Conservation (phyloP, 225 moss, liverwort and hornwort species). For the Ulota crispa region DNA sequence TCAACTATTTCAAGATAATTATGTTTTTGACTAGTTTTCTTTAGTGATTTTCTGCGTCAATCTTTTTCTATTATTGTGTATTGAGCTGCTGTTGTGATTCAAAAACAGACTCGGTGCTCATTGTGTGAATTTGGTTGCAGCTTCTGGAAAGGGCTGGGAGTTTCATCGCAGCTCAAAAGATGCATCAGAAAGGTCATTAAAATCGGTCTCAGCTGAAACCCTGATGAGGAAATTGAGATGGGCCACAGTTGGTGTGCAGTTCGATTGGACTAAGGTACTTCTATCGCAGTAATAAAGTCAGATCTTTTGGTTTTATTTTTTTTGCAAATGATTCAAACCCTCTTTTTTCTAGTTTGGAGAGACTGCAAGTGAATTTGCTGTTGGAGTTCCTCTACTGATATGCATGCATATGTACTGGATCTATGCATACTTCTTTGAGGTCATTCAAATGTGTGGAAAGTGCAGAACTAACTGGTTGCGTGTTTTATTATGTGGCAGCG, state of each 20-base stretch:
- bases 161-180: constrained; percentile 38
- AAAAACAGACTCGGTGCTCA: constrained; percentile 2
- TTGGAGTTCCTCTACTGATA: neutral
- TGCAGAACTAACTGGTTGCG: neutral
- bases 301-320: neutral
- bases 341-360: neutral
- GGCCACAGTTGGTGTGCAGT: constrained; percentile 94
- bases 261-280: constrained; percentile 90
- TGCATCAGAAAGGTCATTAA: constrained; percentile 18
- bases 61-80: neutral
- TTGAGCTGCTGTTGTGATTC: neutral
- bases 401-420: neutral
- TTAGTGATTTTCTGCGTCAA: neutral
- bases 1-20: neutral
- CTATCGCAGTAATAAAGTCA: neutral
- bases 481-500: constrained; percentile 53
- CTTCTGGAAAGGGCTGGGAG: constrained; percentile 49
- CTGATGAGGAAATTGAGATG: constrained; percentile 91
- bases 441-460: neutral
- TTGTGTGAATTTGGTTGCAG: constrained; percentile 30
- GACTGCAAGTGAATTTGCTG: neutral
- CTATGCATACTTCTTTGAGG: neutral
- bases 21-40: neutral
- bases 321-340: neutral
- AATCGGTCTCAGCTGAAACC: constrained; percentile 45